phyloP scores from a whole-genome alignment of 768 basidiomycete species.

The Collybia nuda region DNA sequence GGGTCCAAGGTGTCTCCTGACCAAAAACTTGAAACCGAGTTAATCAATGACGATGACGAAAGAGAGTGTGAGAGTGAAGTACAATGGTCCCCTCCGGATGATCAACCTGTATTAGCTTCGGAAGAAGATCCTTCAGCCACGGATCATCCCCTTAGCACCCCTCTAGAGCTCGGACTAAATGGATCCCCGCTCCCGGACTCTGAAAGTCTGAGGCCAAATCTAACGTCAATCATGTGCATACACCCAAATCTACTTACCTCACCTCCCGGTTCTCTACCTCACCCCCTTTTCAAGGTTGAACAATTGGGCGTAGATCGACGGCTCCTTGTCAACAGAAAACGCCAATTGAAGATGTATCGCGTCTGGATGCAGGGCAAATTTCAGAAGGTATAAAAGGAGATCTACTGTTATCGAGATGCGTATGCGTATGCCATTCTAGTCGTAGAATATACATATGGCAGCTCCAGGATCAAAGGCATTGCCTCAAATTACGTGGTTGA shows the following conservation, averaged over 20 bases:
- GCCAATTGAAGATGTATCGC: conserved; percentile 95
- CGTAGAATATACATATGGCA: too few species aligned
- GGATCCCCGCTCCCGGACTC: too few species aligned
- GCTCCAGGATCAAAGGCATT: too few species aligned
- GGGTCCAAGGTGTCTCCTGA: conserved; percentile 45
- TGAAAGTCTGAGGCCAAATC: too few species aligned
- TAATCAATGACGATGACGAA: conserved; percentile 34
- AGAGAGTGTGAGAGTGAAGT: conserved; percentile 1
- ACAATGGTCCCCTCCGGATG: not conserved
- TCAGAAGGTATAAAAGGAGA: conserved; percentile 37
- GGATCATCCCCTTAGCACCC: not conserved
- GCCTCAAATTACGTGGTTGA: too few species aligned
- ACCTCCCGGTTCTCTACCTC: conserved; percentile 32
- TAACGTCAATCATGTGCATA: conserved; percentile 11
- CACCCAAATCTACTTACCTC: conserved; percentile 40
- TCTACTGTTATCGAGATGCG: not conserved
- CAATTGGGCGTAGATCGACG: conserved; percentile 90
- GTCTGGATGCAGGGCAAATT: conserved; percentile 94
- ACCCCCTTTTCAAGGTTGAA: conserved; percentile 74
- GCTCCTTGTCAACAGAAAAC: conserved; percentile 89
- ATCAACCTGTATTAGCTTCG: conserved; percentile 1
- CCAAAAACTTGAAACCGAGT: conserved; percentile 21
- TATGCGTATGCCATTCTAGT: too few species aligned
- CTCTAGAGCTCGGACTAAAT: not conserved
- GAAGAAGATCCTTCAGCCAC: not conserved